These are phyloP conservation scores for Mycena kentingensis DNA, from an alignment of 768 basidiomycete species.

Conservation along the genomic window DNA sequence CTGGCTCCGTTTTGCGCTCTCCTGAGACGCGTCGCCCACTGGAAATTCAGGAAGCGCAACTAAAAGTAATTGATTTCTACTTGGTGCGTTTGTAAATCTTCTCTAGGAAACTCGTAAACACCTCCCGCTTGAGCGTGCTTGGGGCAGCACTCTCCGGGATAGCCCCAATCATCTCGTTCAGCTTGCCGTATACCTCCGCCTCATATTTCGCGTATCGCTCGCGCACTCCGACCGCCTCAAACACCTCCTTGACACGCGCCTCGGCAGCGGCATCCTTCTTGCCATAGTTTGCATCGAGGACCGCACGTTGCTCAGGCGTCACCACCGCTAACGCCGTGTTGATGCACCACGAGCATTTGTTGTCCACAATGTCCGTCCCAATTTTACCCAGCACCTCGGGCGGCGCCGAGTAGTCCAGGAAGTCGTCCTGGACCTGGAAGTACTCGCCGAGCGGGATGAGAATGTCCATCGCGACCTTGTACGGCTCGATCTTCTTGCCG, in stretches of 20 bases:
- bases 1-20: background rate
- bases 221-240: constrained; percentile 66
- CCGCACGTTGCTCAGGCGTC: constrained; percentile 53
- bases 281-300: constrained; percentile 60
- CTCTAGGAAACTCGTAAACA: constrained; percentile 83
- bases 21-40: no score
- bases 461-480: constrained; percentile 75
- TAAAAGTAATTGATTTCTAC: constrained; percentile 30
- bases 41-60: no score
- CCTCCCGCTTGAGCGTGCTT: constrained; percentile 55
- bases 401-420: constrained; percentile 87
- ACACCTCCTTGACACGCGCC: constrained; percentile 60
- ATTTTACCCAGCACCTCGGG: constrained; percentile 95
- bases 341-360: constrained; percentile 98
- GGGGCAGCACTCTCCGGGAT: constrained; percentile 63
- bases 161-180: constrained; percentile 68
- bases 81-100: constrained; percentile 79
- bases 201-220: constrained; percentile 79
- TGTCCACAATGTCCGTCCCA: constrained; percentile 97
- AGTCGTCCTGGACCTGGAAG: constrained; percentile 99
- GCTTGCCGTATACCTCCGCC: constrained; percentile 61
- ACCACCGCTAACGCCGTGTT: constrained; percentile 77
- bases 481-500: constrained; percentile 49
- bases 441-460: constrained; percentile 94
- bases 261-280: constrained; percentile 56